Evolutionary conservation across 2,329 filamentous ascomycete genomes (phyloP), one percentile per base, ranked within the genome.

Genomic region (Emmonsiellopsis sp.): DNA sequence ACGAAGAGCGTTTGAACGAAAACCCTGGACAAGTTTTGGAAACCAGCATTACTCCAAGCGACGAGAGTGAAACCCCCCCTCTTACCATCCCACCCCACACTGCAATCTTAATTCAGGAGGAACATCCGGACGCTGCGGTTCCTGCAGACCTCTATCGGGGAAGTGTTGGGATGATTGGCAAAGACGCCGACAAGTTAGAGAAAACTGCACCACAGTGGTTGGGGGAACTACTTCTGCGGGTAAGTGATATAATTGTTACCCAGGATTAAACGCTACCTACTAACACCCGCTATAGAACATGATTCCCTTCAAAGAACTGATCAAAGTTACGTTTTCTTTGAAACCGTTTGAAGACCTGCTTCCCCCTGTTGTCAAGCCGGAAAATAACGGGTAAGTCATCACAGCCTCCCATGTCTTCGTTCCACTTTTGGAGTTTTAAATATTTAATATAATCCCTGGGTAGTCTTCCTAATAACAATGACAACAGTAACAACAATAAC

Each of bases 311-410:
- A 97, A 97, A 73, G 93, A 97, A n/a, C 84, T 91, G 1, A 82
- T 92, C 61, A 98, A 98, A 76, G 85, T 97, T n/a, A 91, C 89
- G 3, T 98, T 98, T 65, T 81, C 95, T 13, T 77, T 98, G 26
- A 83, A 93, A 61, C 91, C 93, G 0, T 90, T 81, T 73, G 79
- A 87, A 62, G 85, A 89, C 59, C 73, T 79, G 30, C 74, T 97
- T 51, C 89, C 90, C 0, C 80, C 79, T 52, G 86, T 96, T 49
- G 81, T 86, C 34, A 81, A 83, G 26, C 71, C 82, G 3, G 90
- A 26, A 26, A 26, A 26, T 26, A 26, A 95, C 65, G 86, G 77
- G 79, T 82, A 74, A 64, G 73, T 68, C 44, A 43, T 41, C 46
- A 30, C 40, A 7, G n/a, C 5, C 32, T 40, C 7, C 7, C 7